Conservation (phyloP, 202 grass and related monocot species). For the Carex arenaria region DNA sequence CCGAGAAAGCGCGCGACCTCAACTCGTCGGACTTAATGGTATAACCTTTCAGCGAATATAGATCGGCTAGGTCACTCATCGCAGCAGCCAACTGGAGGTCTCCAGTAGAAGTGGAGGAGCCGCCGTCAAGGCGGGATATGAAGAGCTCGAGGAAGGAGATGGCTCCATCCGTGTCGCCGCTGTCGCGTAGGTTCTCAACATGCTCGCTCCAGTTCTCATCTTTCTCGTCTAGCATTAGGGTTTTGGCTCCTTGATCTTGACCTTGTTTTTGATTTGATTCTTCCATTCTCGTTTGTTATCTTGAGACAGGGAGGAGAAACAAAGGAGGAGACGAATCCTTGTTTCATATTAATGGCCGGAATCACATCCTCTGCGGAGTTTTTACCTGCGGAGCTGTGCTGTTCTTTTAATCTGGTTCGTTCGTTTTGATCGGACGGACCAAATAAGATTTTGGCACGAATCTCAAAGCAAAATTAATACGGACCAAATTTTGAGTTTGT, state of each 20-base stretch:
- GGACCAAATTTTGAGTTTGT: too few relatives aligned
- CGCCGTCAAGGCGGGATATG: slow-evolving; percentile 29
- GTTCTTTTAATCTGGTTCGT: too few relatives aligned
- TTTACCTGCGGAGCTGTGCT: too few relatives aligned
- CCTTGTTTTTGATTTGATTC: background rate
- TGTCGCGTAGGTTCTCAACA: slow-evolving; percentile 64
- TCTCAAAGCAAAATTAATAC: too few relatives aligned
- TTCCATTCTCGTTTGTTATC: slow-evolving; percentile 5
- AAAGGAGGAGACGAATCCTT: background rate
- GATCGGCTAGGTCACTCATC: slow-evolving; percentile 57
- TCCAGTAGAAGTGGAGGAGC: slow-evolving; percentile 16
- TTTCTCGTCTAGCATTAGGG: background rate
- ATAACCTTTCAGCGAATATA: slow-evolving; percentile 57
- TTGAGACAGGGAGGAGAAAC: background rate
- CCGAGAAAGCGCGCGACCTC: slow-evolving; percentile 50
- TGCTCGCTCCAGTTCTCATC: slow-evolving; percentile 63
- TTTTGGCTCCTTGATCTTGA: background rate
- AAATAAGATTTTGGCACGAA: too few relatives aligned
- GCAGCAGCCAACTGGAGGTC: slow-evolving; percentile 57
- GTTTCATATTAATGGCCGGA: background rate
- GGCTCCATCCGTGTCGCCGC: slow-evolving; percentile 55
- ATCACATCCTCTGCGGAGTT: too few relatives aligned
- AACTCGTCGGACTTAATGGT: slow-evolving; percentile 65
- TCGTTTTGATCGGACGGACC: too few relatives aligned
- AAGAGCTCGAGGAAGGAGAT: slow-evolving; percentile 62